Evolutionary conservation across 2,329 filamentous ascomycete species (phyloP).

Genomic region (Phialocephala sp.): DNA sequence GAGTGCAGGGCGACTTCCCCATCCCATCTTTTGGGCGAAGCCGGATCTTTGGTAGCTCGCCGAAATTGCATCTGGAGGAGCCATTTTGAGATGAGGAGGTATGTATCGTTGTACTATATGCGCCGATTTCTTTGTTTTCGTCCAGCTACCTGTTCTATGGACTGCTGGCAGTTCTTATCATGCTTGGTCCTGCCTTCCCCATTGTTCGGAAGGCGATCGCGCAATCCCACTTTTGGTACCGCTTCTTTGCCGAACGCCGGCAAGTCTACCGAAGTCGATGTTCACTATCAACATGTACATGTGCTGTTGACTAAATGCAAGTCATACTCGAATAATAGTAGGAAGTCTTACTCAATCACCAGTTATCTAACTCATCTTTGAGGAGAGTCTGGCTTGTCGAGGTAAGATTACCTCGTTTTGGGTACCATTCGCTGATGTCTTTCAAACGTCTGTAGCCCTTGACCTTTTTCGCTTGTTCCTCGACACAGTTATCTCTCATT

Average conservation of each 20-base stretch:
- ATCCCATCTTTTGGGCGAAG: slow-evolving; percentile 45
- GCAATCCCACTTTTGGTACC: not conserved
- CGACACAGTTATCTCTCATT: not conserved
- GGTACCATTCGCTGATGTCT: no score
- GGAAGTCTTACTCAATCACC: not conserved
- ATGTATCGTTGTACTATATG: not conserved
- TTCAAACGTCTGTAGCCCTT: not conserved
- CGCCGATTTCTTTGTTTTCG: not conserved
- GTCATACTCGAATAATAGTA: not conserved
- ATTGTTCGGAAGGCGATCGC: not conserved
- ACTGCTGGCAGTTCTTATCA: not conserved
- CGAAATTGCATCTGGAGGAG: not conserved
- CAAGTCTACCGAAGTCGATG: not conserved
- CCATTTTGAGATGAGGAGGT: not conserved
- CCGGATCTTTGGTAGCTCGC: slow-evolving; percentile 13
- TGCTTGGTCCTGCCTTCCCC: not conserved
- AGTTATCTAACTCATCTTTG: not conserved
- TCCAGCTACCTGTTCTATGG: not conserved
- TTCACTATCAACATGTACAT: not conserved
- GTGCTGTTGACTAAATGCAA: not conserved
- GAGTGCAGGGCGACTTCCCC: slow-evolving; percentile 50
- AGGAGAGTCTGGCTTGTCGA: not conserved
- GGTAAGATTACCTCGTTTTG: no score
- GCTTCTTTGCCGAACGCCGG: not conserved
- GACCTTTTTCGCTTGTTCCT: not conserved